Evolutionary conservation across 352 stramenopile species (phyloP).

Genomic region (Globisporangium perplexum): DNA sequence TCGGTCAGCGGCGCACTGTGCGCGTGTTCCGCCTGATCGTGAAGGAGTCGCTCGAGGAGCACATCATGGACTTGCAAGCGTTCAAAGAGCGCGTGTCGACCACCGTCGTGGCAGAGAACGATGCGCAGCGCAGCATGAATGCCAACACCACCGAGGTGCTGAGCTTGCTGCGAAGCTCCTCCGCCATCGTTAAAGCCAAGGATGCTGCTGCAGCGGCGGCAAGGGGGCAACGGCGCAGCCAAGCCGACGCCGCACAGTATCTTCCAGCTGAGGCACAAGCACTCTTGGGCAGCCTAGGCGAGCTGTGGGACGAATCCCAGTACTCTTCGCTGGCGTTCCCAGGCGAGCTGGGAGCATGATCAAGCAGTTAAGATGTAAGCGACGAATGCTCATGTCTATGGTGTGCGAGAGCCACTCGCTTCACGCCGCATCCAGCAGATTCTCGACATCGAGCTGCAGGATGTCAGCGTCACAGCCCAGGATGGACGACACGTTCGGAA

Average conservation of each 20-base stretch:
- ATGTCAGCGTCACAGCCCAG: conserved; percentile 93
- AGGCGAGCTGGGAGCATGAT: neutral
- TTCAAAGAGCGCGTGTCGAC: conserved; percentile 76
- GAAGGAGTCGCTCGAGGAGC: conserved; percentile 64
- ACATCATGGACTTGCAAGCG: conserved; percentile 72
- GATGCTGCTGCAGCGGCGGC: neutral
- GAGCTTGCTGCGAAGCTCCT: conserved; percentile 50
- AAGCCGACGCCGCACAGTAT: conserved; percentile 5
- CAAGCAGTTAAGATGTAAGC: neutral
- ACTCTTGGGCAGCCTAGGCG: conserved; percentile 58
- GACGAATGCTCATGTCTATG: too few species aligned
- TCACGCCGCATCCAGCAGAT: conserved; percentile 69
- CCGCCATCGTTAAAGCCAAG: conserved; percentile 2
- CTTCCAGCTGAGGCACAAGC: conserved; percentile 23
- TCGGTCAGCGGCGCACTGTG: conserved; percentile 66
- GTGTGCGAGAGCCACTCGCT: neutral
- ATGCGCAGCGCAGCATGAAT: conserved; percentile 54
- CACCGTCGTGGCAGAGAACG: conserved; percentile 48
- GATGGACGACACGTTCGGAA: conserved; percentile 91
- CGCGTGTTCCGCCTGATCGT: conserved; percentile 80
- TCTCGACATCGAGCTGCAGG: conserved; percentile 95
- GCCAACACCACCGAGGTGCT: conserved; percentile 61
- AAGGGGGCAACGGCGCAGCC: conserved; percentile 1
- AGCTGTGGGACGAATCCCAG: conserved; percentile 79
- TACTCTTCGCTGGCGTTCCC: conserved; percentile 75